These are phyloP conservation scores for Tylopilus felleus DNA, from an alignment of 768 basidiomycete species.

Conservation along the genomic window DNA sequence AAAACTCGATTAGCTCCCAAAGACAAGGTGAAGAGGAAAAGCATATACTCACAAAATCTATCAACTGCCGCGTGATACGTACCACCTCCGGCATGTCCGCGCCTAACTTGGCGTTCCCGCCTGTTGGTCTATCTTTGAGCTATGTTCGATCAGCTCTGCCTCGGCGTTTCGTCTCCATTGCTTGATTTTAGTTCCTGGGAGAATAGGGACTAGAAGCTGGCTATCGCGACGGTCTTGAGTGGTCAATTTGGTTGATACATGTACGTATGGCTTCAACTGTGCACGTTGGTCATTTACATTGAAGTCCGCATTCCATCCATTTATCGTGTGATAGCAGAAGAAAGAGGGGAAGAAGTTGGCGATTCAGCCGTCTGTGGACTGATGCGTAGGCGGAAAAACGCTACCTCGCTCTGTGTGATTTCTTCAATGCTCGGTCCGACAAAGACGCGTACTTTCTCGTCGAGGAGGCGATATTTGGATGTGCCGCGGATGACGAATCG, in stretches of 20 bases:
- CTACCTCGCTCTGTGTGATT: slow-evolving; percentile 54
- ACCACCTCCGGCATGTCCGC: neutral
- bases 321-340: neutral
- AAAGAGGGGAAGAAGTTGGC: too few species aligned
- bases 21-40: neutral
- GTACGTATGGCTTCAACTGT: slow-evolving; percentile 30
- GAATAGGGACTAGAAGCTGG: slow-evolving; percentile 25
- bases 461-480: slow-evolving; percentile 76
- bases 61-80: neutral
- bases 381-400: slow-evolving; percentile 23
- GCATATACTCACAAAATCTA: slow-evolving; percentile 1
- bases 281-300: neutral
- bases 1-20: neutral
- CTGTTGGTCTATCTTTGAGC: neutral
- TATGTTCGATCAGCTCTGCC: neutral
- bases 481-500: slow-evolving; percentile 75
- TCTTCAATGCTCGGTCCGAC: slow-evolving; percentile 73
- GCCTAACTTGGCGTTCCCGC: neutral
- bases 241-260: slow-evolving; percentile 22
- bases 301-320: neutral
- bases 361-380: neutral
- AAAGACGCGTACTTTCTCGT: slow-evolving; percentile 80
- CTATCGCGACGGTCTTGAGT: slow-evolving; percentile 24
- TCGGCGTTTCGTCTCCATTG: slow-evolving; percentile 25
- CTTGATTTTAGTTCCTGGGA: slow-evolving; percentile 24